Conservation (phyloP, 805 yeast species). For the Nakazawaea sp. region DNA sequence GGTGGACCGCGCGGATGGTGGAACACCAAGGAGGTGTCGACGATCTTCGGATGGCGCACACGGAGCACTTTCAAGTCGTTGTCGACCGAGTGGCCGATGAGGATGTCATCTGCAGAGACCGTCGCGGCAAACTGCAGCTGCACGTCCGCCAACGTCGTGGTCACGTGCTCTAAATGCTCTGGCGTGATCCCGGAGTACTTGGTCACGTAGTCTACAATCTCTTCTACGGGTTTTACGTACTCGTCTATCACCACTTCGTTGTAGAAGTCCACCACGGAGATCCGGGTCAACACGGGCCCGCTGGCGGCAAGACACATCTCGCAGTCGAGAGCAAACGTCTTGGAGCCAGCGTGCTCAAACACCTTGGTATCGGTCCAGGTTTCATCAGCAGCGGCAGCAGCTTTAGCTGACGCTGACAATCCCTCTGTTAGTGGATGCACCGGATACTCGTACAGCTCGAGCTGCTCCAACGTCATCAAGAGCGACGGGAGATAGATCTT, state of each 20-base stretch:
- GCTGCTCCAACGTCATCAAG: conserved; percentile 38
- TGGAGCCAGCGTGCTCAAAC: conserved; percentile 23
- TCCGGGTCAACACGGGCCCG: conserved; percentile 69
- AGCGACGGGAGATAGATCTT: conserved; percentile 45
- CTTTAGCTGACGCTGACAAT: neutral
- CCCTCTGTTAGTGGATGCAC: conserved; percentile 29
- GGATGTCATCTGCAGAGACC: conserved; percentile 51
- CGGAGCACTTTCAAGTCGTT: conserved; percentile 70
- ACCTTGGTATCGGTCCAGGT: neutral
- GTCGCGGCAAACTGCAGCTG: conserved; percentile 46
- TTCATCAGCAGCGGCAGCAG: neutral
- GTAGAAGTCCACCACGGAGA: conserved; percentile 64
- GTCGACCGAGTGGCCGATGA: conserved; percentile 89
- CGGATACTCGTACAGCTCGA: conserved; percentile 51
- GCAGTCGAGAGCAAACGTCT: conserved; percentile 81
- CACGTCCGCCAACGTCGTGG: conserved; percentile 59
- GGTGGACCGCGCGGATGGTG: conserved; percentile 86
- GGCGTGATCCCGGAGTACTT: conserved; percentile 82
- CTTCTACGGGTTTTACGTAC: conserved; percentile 70
- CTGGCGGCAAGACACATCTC: conserved; percentile 74
- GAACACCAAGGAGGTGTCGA: conserved; percentile 74
- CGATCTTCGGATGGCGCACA: conserved; percentile 63
- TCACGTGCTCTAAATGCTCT: conserved; percentile 53
- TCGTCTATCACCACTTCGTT: conserved; percentile 60
- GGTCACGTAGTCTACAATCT: conserved; percentile 76